These are phyloP conservation scores for Lentinula detonsa DNA, from an alignment of 768 basidiomycete genomes.

Conservation along the genomic window DNA sequence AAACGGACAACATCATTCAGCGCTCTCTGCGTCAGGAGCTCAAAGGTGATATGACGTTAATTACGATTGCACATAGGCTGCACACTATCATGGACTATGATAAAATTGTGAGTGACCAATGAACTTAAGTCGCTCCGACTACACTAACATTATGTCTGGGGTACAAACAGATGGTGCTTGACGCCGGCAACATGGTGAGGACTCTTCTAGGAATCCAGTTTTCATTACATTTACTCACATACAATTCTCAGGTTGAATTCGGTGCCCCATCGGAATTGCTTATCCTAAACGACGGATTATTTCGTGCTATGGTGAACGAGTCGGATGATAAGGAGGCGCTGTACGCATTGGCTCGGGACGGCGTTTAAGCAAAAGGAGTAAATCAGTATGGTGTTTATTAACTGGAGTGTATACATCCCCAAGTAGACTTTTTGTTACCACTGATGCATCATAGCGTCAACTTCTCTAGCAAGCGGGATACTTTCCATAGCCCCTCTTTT, in stretches of 20 bases:
- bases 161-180: conserved; percentile 29
- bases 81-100: conserved; percentile 28
- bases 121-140: conserved; percentile 11
- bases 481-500: conserved; percentile 52
- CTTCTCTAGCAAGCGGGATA: conserved; percentile 37
- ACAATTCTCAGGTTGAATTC: conserved; percentile 1
- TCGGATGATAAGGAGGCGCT: neutral
- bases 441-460: conserved; percentile 16
- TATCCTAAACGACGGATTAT: neutral
- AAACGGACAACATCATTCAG: conserved; percentile 40
- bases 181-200: conserved; percentile 33
- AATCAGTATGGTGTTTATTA: neutral
- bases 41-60: conserved; percentile 30
- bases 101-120: conserved; percentile 18
- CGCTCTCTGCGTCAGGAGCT: conserved; percentile 30
- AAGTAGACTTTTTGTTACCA: neutral
- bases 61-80: conserved; percentile 38
- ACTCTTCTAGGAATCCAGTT: neutral
- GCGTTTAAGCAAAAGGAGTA: neutral
- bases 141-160: neutral
- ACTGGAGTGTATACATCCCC: no score
- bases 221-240: neutral
- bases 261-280: neutral
- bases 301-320: neutral
- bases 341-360: neutral